Conservation (phyloP, 441 rosid genomes). For the Populus trichocarpa region DNA sequence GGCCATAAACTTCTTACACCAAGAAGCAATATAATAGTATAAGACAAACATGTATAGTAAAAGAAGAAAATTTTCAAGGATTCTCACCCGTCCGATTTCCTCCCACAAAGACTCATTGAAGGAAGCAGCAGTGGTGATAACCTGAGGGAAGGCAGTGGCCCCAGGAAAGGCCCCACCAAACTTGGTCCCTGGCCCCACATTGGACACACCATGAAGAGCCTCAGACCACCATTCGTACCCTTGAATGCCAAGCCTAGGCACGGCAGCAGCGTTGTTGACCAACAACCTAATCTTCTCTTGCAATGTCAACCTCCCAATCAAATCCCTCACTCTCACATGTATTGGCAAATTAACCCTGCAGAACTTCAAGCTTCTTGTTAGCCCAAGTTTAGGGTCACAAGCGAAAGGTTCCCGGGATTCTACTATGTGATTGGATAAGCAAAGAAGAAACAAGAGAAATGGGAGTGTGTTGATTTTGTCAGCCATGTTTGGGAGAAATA, state of each 20-base stretch:
- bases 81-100: constrained; percentile 77
- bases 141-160: constrained; percentile 98
- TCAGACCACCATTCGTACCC: constrained; percentile 99
- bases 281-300: constrained; percentile 71
- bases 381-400: constrained; percentile 66
- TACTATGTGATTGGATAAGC: constrained; percentile 6
- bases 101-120: constrained; percentile 87
- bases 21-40: background rate
- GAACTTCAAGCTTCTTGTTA: constrained; percentile 54
- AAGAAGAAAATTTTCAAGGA: background rate
- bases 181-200: constrained; percentile 86
- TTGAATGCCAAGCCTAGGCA: constrained; percentile 81
- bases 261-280: constrained; percentile 71
- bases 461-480: background rate
- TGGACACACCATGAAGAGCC: constrained; percentile 95
- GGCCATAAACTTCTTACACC: background rate
- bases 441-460: constrained; percentile 13
- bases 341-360: constrained; percentile 49
- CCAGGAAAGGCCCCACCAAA: constrained; percentile 77
- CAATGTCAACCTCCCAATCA: constrained; percentile 67
- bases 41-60: background rate
- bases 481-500: constrained; percentile 1
- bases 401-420: constrained; percentile 67
- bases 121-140: constrained; percentile 90
- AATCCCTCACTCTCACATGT: constrained; percentile 63